Evolutionary conservation across 208 protist genomes (phyloP).

Genomic region (Wallacemonas rigidus): DNA sequence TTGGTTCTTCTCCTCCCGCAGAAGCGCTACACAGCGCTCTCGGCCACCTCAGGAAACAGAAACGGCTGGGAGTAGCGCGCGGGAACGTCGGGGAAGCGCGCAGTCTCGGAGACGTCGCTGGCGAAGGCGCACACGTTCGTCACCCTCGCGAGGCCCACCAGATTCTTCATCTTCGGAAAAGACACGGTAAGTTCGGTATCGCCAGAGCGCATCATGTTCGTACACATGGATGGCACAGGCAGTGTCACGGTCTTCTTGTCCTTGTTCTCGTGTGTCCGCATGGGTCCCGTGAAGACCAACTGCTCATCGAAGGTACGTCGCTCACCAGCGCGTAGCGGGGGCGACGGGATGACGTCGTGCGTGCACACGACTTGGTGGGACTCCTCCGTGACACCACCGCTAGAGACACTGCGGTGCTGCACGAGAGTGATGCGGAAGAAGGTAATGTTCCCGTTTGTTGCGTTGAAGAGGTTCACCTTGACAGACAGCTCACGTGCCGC

Average conservation of each 20-base stretch:
- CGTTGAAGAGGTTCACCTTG: neutral
- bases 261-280: conserved; percentile 16
- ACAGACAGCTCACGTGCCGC: conserved; percentile 2
- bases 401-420: conserved; percentile 5
- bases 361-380: conserved; percentile 3
- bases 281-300: neutral
- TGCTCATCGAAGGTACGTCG: conserved; percentile 2
- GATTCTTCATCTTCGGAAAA: conserved; percentile 13
- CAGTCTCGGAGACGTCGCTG: conserved; percentile 4
- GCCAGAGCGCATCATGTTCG: conserved; percentile 5
- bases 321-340: conserved; percentile 14
- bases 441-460: neutral
- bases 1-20: too few species aligned
- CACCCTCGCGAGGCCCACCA: neutral
- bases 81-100: neutral
- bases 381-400: conserved; percentile 1
- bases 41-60: conserved; percentile 2
- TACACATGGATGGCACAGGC: conserved; percentile 8
- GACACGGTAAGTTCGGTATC: neutral
- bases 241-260: conserved; percentile 8
- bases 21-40: neutral
- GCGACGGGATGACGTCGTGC: conserved; percentile 3
- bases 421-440: neutral
- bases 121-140: conserved; percentile 11
- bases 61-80: conserved; percentile 5